A percentile compares a stretch with the other conserved stretches of the same genome.
Conservation (phyloP, 768 basidiomycete species). For the Kwoniella bestiolae region DNA sequence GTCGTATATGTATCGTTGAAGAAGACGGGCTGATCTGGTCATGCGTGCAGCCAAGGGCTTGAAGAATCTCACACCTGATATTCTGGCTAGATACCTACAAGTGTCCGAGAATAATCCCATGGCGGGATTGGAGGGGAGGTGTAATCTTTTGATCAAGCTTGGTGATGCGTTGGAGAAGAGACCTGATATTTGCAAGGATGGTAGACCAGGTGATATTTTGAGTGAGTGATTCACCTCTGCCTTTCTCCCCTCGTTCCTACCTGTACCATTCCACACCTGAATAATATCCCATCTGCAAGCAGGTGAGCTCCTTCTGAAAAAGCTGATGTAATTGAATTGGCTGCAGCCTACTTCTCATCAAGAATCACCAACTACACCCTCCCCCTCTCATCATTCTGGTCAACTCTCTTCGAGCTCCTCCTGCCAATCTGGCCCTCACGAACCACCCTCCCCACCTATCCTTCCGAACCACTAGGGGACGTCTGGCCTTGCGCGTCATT, state of each 20-base stretch:
- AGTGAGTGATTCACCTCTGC: conserved; percentile 62
- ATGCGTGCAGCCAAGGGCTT: conserved; percentile 69
- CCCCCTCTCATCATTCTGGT: conserved; percentile 79
- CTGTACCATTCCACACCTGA: too few species aligned
- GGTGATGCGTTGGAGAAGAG: conserved; percentile 70
- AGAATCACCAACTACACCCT: conserved; percentile 58
- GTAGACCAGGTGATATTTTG: conserved; percentile 79
- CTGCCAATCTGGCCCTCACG: conserved; percentile 87
- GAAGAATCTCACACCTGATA: conserved; percentile 66
- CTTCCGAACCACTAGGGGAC: conserved; percentile 77
- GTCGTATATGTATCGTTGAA: neutral
- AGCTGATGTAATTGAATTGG: too few species aligned
- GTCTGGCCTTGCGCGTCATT: conserved; percentile 82
- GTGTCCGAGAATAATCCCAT: conserved; percentile 76
- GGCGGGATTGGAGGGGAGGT: conserved; percentile 85
- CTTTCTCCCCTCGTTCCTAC: too few species aligned
- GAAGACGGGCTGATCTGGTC: neutral
- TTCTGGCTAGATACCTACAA: conserved; percentile 74
- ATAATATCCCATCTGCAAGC: too few species aligned
- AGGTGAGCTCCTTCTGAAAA: too few species aligned
- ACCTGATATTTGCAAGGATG: conserved; percentile 70
- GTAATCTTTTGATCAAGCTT: conserved; percentile 74
- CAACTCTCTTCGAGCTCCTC: conserved; percentile 77
- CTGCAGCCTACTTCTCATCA: conserved; percentile 24
- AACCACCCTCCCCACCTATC: conserved; percentile 62